Evolutionary conservation across 73 alveolate species (phyloP), one percentile per base, ranked within the genome.

Genomic region (Halteria grandinella): DNA sequence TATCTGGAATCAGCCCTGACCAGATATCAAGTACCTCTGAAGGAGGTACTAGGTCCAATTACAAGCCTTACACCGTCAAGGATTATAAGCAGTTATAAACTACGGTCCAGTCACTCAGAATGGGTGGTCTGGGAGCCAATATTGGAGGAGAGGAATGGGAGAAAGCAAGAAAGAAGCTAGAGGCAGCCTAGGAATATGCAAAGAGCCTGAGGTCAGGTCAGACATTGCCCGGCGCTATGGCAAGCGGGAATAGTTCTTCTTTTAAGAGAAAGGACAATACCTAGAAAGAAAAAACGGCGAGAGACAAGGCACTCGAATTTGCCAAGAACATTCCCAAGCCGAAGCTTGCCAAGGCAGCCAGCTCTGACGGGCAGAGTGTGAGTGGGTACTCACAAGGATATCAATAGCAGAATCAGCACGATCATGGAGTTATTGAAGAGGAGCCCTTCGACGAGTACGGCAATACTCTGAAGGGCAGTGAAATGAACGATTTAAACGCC

Each of bases 91-190:
- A 84, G 71, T 81, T 84, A 86, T 72, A 91, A 60, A 52, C 88
- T 66, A 85, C 91, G 17, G 89, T 87, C 12, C 45, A 72, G 39
- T 32, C 6, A 14, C 64, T 82, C 14, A 94, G 85, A 51, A 69
- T 92, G 78, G 99, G 99, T 31, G 97, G 98, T 4, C 85, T 95
- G 28, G 99, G 99, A 5, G 97, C 99, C 6, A 95, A 95, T 81
- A 82, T 90, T 17, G 97, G 98, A 24, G 91, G 97, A 4, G 96
- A 95, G 21, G 98, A 95, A 40, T 95, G 99, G 99, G 89, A 78
- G 66, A 55, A 71, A 36, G 93, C 90, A 47, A 93, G 89, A 64
- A 83, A 75, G 44, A 91, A 91, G 78, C 53, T 69, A 85, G 86
- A 81, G 77, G 73, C 77, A 85, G 69, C 78, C 81, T 47, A 53